A percentile compares a stretch with the other conserved stretches of the same genome.
Evolutionary conservation across 2,329 filamentous ascomycete species (phyloP).

Genomic region (Trichophyton equinum): DNA sequence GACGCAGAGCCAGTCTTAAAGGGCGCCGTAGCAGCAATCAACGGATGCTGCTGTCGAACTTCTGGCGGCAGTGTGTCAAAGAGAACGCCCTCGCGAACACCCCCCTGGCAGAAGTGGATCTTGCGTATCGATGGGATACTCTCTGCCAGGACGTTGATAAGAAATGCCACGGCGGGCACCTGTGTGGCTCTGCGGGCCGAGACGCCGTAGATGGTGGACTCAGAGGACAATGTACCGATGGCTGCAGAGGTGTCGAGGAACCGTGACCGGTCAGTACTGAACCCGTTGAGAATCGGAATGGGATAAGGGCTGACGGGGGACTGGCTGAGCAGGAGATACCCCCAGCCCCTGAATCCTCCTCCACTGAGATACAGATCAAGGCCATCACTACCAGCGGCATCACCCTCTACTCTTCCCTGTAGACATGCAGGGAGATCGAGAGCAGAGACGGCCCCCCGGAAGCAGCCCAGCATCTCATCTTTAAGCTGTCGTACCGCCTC

Average conservation of each 20-base stretch:
- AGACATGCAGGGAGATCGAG: slow-evolving; percentile 46
- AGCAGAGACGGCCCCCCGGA: slow-evolving; percentile 47
- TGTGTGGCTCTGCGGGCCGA: slow-evolving; percentile 67
- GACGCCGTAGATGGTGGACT: slow-evolving; percentile 51
- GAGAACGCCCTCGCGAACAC: slow-evolving; percentile 71
- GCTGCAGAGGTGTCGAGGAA: slow-evolving; percentile 47
- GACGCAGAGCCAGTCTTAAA: slow-evolving; percentile 40
- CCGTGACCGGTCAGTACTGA: slow-evolving; percentile 43
- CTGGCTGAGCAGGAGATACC: slow-evolving; percentile 72
- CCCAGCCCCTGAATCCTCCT: slow-evolving; percentile 82
- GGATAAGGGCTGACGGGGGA: slow-evolving; percentile 67
- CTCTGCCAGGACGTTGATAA: slow-evolving; percentile 61
- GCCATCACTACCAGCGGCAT: slow-evolving; percentile 27
- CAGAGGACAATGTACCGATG: slow-evolving; percentile 26
- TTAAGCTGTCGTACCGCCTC: slow-evolving; percentile 39
- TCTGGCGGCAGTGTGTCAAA: slow-evolving; percentile 54
- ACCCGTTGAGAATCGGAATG: slow-evolving; percentile 69
- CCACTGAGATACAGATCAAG: slow-evolving; percentile 75
- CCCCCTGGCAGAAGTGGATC: slow-evolving; percentile 76
- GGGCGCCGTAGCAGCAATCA: slow-evolving; percentile 48
- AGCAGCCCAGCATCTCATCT: slow-evolving; percentile 43
- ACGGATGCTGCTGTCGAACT: slow-evolving; percentile 52
- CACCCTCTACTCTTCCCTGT: slow-evolving; percentile 29
- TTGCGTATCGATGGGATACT: slow-evolving; percentile 58
- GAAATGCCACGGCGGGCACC: slow-evolving; percentile 69